Evolutionary conservation across 306 rosid genomes (phyloP).

Genomic region (Astragalus membranaceus): DNA sequence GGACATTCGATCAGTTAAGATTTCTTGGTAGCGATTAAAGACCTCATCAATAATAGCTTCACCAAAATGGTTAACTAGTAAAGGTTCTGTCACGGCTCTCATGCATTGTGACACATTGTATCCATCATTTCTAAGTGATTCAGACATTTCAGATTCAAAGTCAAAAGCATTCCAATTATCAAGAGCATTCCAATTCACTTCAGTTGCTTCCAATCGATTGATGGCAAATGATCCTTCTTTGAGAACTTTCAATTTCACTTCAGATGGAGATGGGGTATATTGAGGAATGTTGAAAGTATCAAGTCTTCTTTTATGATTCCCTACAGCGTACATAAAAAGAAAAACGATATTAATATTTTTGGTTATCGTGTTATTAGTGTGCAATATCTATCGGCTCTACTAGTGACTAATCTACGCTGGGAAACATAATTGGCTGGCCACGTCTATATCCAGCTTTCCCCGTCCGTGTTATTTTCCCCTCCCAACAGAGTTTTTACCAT

Average conservation of each 20-base stretch:
- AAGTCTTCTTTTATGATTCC: conserved; percentile 29
- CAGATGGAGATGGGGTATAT: conserved; percentile 29
- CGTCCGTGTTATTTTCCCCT: too few species aligned
- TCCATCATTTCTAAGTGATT: not conserved
- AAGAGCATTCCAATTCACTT: not conserved
- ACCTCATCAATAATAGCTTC: conserved; percentile 34
- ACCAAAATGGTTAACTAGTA: conserved; percentile 36
- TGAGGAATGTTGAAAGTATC: conserved; percentile 35
- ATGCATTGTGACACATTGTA: conserved; percentile 22
- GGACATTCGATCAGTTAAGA: conserved; percentile 27
- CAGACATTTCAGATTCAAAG: not conserved
- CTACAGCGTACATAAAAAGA: not conserved
- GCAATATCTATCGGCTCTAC: too few species aligned
- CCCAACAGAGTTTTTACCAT: too few species aligned
- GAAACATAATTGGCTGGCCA: too few species aligned
- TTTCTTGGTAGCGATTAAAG: conserved; percentile 15
- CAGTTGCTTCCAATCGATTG: conserved; percentile 6
- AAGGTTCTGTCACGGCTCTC: conserved; percentile 36
- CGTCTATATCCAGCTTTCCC: too few species aligned
- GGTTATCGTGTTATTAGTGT: too few species aligned
- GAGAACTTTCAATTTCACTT: conserved; percentile 22
- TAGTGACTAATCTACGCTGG: too few species aligned
- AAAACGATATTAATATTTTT: too few species aligned
- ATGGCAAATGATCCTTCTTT: conserved; percentile 32
- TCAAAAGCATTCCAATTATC: conserved; percentile 12